These are phyloP conservation scores for Neopestalotiopsis clavispora DNA, from an alignment of 2,329 filamentous ascomycete species.

Conservation along the genomic window DNA sequence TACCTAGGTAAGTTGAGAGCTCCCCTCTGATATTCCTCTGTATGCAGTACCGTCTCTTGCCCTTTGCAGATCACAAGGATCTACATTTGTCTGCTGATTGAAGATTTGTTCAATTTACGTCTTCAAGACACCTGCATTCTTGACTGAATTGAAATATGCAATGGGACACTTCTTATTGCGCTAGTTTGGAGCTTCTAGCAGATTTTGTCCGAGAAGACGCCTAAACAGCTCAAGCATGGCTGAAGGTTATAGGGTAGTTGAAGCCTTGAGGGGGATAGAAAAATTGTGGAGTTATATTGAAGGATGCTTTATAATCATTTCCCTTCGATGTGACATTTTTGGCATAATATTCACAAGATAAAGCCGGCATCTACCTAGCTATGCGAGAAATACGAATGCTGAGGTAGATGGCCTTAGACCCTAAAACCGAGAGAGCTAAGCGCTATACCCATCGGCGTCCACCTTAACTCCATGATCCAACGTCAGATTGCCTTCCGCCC, in stretches of 20 bases:
- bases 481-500: not conserved
- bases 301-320: not conserved
- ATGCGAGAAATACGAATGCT: not conserved
- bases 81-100: no score
- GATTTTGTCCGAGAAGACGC: not conserved
- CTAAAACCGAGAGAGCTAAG: not conserved
- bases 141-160: no score
- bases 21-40: no score
- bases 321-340: not conserved
- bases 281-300: not conserved
- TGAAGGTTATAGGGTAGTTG: not conserved
- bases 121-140: no score
- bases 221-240: not conserved
- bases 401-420: not conserved
- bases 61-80: no score
- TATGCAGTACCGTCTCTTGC: no score
- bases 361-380: not conserved
- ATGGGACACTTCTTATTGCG: no score
- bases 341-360: not conserved
- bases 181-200: not conserved
- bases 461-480: slow-evolving; percentile 1
- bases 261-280: no score
- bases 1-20: no score
- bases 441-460: not conserved
- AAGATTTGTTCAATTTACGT: no score